Evolutionary conservation across 257 asterid species (phyloP).

Genomic region (Gentiana straminea): DNA sequence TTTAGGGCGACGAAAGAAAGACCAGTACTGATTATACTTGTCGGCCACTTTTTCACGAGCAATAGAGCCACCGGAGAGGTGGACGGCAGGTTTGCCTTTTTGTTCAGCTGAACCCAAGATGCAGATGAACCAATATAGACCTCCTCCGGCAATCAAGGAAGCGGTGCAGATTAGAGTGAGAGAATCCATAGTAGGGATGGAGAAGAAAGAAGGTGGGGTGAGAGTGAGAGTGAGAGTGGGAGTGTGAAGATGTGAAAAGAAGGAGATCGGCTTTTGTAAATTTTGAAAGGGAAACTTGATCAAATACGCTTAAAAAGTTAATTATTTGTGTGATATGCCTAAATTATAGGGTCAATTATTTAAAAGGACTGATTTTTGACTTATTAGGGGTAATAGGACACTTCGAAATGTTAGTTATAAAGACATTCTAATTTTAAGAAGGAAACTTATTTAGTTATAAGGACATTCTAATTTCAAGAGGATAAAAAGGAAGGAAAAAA

Average conservation of each 20-base stretch:
- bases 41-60: conserved; percentile 50
- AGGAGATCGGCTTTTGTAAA: background rate
- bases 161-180: conserved; percentile 53
- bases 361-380: no score
- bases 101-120: conserved; percentile 70
- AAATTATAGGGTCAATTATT: no score
- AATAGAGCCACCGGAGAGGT: conserved; percentile 44
- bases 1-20: conserved; percentile 55
- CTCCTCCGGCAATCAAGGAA: conserved; percentile 49
- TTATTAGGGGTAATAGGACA: no score
- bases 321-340: no score
- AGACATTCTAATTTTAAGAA: no score
- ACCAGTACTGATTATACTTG: conserved; percentile 62
- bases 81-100: conserved; percentile 58
- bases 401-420: no score
- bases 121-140: conserved; percentile 68
- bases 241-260: background rate
- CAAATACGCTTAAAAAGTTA: no score
- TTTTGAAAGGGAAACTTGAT: background rate
- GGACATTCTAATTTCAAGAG: no score
- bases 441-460: no score
- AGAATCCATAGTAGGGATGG: conserved; percentile 29
- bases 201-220: background rate
- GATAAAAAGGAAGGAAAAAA: no score
- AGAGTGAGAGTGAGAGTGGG: background rate